phyloP scores from a whole-genome alignment of 1,139 yeast species.

The Candida tropicalis region DNA sequence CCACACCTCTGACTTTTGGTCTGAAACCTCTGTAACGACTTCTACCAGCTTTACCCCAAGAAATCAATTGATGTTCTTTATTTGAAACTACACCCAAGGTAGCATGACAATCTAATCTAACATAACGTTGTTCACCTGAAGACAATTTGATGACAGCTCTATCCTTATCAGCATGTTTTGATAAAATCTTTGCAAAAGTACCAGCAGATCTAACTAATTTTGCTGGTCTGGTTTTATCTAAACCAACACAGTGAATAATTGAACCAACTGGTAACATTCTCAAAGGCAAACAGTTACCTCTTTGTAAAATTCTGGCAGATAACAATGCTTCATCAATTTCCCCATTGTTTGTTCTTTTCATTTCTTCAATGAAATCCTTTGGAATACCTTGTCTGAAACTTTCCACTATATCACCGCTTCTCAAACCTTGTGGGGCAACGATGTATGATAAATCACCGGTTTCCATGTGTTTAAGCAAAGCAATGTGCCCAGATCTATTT shows the following conservation, averaged over 20 bases:
- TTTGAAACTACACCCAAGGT: slow-evolving; percentile 96
- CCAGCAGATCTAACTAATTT: slow-evolving; percentile 95
- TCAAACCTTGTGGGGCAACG: slow-evolving; percentile 87
- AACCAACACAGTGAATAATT: slow-evolving; percentile 84
- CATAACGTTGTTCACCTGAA: slow-evolving; percentile 93
- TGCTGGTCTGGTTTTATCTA: slow-evolving; percentile 78
- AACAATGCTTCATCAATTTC: slow-evolving; percentile 89
- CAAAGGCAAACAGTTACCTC: slow-evolving; percentile 94
- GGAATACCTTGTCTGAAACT: slow-evolving; percentile 90
- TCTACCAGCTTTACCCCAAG: slow-evolving; percentile 98
- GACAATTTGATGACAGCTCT: slow-evolving; percentile 81
- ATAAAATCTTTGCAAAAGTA: slow-evolving; percentile 84
- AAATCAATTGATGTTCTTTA: slow-evolving; percentile 85
- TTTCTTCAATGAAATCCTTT: slow-evolving; percentile 67
- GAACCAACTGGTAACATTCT: slow-evolving; percentile 93
- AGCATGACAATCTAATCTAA: slow-evolving; percentile 85
- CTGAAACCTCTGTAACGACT: slow-evolving; percentile 90
- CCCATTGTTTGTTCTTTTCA: slow-evolving; percentile 66
- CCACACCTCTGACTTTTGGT: slow-evolving; percentile 97
- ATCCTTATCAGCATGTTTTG: slow-evolving; percentile 71
- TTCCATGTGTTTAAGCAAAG: slow-evolving; percentile 67
- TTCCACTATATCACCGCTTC: slow-evolving; percentile 91
- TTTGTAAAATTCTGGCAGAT: slow-evolving; percentile 83
- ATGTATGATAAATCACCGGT: slow-evolving; percentile 75
- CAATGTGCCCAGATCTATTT: slow-evolving; percentile 91